Evolutionary conservation across 768 basidiomycete species (phyloP).

Genomic region (Kwoniella dejecticola): DNA sequence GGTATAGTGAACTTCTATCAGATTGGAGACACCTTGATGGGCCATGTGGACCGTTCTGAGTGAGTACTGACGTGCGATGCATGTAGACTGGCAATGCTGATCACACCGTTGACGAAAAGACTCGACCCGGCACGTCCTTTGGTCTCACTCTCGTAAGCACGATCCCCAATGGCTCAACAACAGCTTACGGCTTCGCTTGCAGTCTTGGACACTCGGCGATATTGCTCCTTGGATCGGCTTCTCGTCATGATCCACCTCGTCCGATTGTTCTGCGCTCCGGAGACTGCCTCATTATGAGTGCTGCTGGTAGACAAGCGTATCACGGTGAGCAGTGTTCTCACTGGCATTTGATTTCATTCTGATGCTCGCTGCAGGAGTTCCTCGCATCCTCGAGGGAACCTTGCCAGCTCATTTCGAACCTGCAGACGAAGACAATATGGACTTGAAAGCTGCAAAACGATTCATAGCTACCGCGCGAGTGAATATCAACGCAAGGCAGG

Average conservation of each 20-base stretch:
- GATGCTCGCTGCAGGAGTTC: conserved; percentile 64
- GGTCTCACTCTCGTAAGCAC: conserved; percentile 83
- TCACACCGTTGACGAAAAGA: conserved; percentile 32
- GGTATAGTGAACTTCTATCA: conserved; percentile 98
- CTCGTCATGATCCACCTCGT: conserved; percentile 73
- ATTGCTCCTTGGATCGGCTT: conserved; percentile 83
- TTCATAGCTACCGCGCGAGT: conserved; percentile 61
- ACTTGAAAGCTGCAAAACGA: conserved; percentile 35
- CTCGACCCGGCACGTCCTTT: conserved; percentile 88
- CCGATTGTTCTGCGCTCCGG: conserved; percentile 87
- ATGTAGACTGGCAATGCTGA: neutral
- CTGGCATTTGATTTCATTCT: neutral
- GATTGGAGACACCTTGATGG: conserved; percentile 88
- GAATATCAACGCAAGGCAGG: conserved; percentile 87
- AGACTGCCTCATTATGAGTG: conserved; percentile 91
- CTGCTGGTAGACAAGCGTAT: conserved; percentile 81
- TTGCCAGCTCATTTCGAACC: conserved; percentile 61
- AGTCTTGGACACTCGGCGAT: conserved; percentile 87
- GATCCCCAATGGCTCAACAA: neutral
- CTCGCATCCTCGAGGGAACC: conserved; percentile 79
- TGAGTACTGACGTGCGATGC: no score
- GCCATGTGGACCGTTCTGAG: conserved; percentile 95
- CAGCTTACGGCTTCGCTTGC: neutral
- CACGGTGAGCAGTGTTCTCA: conserved; percentile 86
- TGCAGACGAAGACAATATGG: conserved; percentile 41